A percentile compares a stretch with the other conserved stretches of the same genome.
Conservation (phyloP, 2,329 filamentous ascomycete species). For the Aspergillus novoparasiticus region DNA sequence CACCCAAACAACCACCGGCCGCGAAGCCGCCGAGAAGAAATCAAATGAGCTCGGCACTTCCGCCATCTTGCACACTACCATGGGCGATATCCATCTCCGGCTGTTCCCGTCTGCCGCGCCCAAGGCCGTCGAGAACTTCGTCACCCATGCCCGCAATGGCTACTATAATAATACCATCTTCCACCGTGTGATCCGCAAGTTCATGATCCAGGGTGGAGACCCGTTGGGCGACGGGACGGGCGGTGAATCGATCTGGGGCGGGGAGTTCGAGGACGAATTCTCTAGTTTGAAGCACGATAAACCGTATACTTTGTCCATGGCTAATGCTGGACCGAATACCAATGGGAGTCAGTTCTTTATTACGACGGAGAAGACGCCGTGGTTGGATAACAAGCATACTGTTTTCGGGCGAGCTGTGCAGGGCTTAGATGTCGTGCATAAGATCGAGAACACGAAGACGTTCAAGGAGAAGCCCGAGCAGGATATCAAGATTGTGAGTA, state of each 20-base stretch:
- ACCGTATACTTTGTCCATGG: slow-evolving; percentile 96
- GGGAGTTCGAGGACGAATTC: slow-evolving; percentile 91
- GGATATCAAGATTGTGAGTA: slow-evolving; percentile 96
- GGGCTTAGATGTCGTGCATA: slow-evolving; percentile 91
- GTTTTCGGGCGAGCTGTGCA: slow-evolving; percentile 90
- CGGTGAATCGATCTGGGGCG: slow-evolving; percentile 91
- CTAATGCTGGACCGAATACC: slow-evolving; percentile 91
- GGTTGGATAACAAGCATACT: slow-evolving; percentile 95
- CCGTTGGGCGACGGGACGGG: slow-evolving; percentile 86
- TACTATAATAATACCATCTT: slow-evolving; percentile 99
- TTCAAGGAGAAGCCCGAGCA: slow-evolving; percentile 93
- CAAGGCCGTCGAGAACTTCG: slow-evolving; percentile 95
- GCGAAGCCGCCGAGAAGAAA: slow-evolving; percentile 57
- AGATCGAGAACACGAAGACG: slow-evolving; percentile 88
- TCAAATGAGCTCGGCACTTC: slow-evolving; percentile 72
- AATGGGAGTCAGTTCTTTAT: slow-evolving; percentile 99
- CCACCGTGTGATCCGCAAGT: slow-evolving; percentile 94
- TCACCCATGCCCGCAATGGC: slow-evolving; percentile 81
- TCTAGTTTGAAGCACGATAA: slow-evolving; percentile 90
- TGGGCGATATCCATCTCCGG: slow-evolving; percentile 90
- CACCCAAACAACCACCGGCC: slow-evolving; percentile 58
- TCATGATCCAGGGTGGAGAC: slow-evolving; percentile 92
- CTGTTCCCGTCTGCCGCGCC: slow-evolving; percentile 92
- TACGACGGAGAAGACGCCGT: slow-evolving; percentile 94
- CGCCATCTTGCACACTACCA: slow-evolving; percentile 87